Evolutionary conservation across 768 basidiomycete species (phyloP), one percentile per base, ranked within the genome.

Genomic region (Peribolospora baueri): DNA sequence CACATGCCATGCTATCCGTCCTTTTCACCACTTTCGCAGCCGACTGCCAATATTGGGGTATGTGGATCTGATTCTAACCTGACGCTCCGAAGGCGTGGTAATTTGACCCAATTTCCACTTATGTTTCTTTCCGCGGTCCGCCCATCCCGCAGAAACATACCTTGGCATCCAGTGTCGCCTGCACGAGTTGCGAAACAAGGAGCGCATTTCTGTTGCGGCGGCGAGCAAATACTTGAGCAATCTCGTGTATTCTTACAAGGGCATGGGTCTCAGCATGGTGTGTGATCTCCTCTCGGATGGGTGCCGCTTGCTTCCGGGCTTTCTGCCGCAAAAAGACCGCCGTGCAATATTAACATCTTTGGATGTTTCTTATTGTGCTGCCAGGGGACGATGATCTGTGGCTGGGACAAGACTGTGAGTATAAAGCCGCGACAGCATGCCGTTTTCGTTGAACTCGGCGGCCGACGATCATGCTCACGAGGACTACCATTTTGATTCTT

Each of bases 341-440:
- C 1, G 25, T 25, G 25, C 7, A 25, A 48, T 51, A 42, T 36
- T 54, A 3, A 8, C 3, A 14, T 52, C 14, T 3, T 6, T 39
- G 7, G 39, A 38, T 52, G 52, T 42, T 42, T 25, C 25, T 25
- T 25, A 25, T 25, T 25, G 25, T 25, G 43, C 2, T 13, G 43
- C 8, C 62, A 90, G 87, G 93, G 93, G 51, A 98, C 93, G 0
- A 98, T 97, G 93, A 90, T 98, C 55, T 95, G 90, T 63, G 93
- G 93, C 38, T 97, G 90, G 88, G 93, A 98, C 70, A 97, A 97
- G 73, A 95, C 90, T 9, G 84, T 82, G 58, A 62, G 80, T 69
- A 4, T 41, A 25, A 48, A 7, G 25, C 38, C 46, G 14, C 40
- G 40, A 36, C 25, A 4, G 36, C 11, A 42, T 46, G 5, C 54